Percentiles rank a stretch among this genome's conserved stretches.
phyloP scores from a whole-genome alignment of 306 rosid genomes.

The Sechiopsis laciniata region DNA sequence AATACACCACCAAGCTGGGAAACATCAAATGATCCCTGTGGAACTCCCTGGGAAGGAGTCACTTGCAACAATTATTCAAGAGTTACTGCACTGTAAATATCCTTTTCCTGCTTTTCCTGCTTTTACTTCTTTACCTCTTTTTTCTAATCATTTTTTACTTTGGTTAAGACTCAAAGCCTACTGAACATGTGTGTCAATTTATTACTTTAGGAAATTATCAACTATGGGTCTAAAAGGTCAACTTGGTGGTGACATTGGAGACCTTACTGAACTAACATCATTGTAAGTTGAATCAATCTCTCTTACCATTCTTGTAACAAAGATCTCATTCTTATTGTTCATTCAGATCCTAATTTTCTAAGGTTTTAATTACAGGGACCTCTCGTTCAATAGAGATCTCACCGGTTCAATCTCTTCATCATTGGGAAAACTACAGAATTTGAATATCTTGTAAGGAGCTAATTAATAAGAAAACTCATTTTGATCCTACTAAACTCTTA shows the following conservation, averaged over 20 bases:
- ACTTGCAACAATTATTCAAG: slow-evolving; percentile 59
- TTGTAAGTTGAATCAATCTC: slow-evolving; percentile 40
- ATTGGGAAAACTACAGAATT: slow-evolving; percentile 42
- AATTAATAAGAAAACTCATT: slow-evolving; percentile 15
- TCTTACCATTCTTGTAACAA: background rate
- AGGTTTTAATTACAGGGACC: slow-evolving; percentile 45
- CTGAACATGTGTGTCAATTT: background rate
- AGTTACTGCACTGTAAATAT: slow-evolving; percentile 64
- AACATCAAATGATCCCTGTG: slow-evolving; percentile 68
- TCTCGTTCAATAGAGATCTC: slow-evolving; percentile 55
- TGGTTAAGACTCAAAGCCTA: background rate
- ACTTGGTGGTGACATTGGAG: slow-evolving; percentile 56
- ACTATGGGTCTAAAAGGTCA: slow-evolving; percentile 51
- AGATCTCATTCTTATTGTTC: background rate
- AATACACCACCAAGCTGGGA: slow-evolving; percentile 84
- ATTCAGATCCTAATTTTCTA: slow-evolving; percentile 12
- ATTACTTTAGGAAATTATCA: slow-evolving; percentile 44
- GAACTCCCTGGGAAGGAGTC: slow-evolving; percentile 82
- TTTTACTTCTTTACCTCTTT: background rate
- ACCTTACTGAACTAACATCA: slow-evolving; percentile 50
- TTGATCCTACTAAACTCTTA: slow-evolving; percentile 11
- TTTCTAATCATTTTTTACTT: background rate
- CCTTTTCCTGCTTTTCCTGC: background rate
- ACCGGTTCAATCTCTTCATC: slow-evolving; percentile 47
- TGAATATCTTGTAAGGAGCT: slow-evolving; percentile 66